Evolutionary conservation across 108 stramenopile species (phyloP), one percentile per base, ranked within the genome.

Genomic region (Nitzschia inconspicua): DNA sequence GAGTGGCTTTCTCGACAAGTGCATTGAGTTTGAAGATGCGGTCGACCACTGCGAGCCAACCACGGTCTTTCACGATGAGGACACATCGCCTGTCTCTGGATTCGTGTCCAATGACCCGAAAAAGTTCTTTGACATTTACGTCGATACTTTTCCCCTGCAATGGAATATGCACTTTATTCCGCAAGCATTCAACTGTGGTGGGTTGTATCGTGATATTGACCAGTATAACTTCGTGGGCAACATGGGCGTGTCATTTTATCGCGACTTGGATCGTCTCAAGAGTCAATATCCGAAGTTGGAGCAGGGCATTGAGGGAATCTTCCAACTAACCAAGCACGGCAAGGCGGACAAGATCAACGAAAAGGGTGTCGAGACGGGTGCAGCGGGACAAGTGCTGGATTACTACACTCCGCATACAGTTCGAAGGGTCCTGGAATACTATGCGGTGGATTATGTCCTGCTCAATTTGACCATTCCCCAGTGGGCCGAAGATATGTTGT

Each of bases 161-260:
- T 85, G 84, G 84, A 77, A 85, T 52, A 57, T 85, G 8, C 84
- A 85, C 56, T 85, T 82, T 69, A 44, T 75, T 16, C 84, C 80
- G 9, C 56, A 72, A 19, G 57, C 75, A 10, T 63, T 84, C n/a
- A 52, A 57, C 25, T 84, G 83, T 65, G 80, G 80, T 51, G 72
- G 72, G 14, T 35, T 84, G 3, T 78, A 69, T 57, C 77, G 77
- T 22, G 68, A 39, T 4, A 65, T 84, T 24, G 18, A 35, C 1
- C 24, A 37, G 44, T 84, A 79, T 44, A 77, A 78, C 44, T 84
- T 80, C 52, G 68, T 76, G 42, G 79, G 76, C 4, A 64, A 36
- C 28, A 85, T 85, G 84, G 76, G 73, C 3, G 51, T 53, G 26
- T 14, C 29, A 11, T 81, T 82, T 37, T 59, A 66, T 29, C 8